Base-by-base conservation (phyloP, 208 protist species). In the Tritrichomonas musculus region DNA sequence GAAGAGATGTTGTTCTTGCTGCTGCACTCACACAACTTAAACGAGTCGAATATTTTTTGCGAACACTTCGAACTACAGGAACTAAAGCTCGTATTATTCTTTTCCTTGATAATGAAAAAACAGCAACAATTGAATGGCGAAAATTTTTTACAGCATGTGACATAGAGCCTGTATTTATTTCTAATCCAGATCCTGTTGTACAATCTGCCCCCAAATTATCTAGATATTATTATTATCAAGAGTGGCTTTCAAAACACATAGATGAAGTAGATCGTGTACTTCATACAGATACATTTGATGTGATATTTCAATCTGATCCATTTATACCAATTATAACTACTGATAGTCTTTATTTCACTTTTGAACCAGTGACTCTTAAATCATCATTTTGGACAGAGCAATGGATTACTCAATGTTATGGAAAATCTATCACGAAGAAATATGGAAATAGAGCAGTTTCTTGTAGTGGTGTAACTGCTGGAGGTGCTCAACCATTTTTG, bases 221-320 rank as follows among this genome's bases (percentile, higher is more conserved):
- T 11, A 53, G 77, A n/a, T 88, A 88, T 50, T 44, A 88, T n/a
- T 88, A 41, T 36, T 44, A 88, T 33, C 14, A 44, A 39, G 14
- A 88, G 30, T 88, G 77, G 77, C 20, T 88, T 39, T 25, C 33
- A 57, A 20, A 57, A 60, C 77, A 88, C 39, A 88, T 88, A 39
- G 17, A 53, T 22, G 77, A 88, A 88, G 47, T 88, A 17, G 77
- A 88, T 39, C 4, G 77, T 39, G 47, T 88, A 9, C 25, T 88
- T 30, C 77, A 88, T 57, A 33, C 77, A 20, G 77, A 88, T 57
- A 47, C 41, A n/a, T 88, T 53, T 39, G 77, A 88, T 88, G 77
- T 88, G n/a, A 53, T 88, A 44, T 88, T 88, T n/a, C 77, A 88
- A 88, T 57, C 47, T 44, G 77, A 88, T 57, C 77, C 77, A 39